Conservation (phyloP, 1,284 basidiomycete genomes). For the Agaricales sp. region DNA sequence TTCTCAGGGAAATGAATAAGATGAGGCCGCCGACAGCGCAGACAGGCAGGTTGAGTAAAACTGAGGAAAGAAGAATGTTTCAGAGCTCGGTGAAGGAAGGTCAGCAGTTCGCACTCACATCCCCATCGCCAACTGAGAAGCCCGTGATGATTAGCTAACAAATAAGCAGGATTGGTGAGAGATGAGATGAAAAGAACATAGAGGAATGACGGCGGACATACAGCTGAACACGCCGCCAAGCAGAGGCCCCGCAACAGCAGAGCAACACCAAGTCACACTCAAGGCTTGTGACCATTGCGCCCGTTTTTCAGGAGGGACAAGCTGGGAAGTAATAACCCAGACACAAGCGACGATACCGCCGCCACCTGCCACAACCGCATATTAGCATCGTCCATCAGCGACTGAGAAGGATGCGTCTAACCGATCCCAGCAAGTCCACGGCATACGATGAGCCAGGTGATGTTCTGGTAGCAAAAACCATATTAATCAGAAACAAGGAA, state of each 20-base stretch:
- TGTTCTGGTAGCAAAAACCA: conserved; percentile 12
- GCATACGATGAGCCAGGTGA: conserved; percentile 35
- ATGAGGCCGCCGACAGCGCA: conserved; percentile 50
- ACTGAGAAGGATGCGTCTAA: no score
- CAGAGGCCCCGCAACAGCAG: conserved; percentile 68
- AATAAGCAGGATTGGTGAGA: conserved; percentile 8
- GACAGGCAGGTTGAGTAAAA: conserved; percentile 73
- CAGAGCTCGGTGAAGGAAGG: no score
- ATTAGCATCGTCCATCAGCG: no score
- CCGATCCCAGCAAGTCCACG: conserved; percentile 56
- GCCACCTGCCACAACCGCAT: conserved; percentile 37
- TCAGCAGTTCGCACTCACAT: conserved; percentile 40
- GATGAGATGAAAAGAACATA: conserved; percentile 8
- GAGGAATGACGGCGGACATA: conserved; percentile 30
- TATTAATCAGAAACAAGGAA: conserved; percentile 5
- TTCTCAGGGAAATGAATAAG: conserved; percentile 45
- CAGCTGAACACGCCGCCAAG: conserved; percentile 71
- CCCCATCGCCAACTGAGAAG: conserved; percentile 65
- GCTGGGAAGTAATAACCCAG: conserved; percentile 75
- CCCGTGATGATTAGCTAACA: conserved; percentile 12
- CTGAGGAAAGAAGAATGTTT: conserved; percentile 27
- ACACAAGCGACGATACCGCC: conserved; percentile 75
- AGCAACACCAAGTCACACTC: conserved; percentile 74
- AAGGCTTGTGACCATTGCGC: conserved; percentile 77
- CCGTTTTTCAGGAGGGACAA: conserved; percentile 55